These are phyloP conservation scores for Candida glucosophila DNA, from an alignment of 1,139 yeast genomes.

Conservation along the genomic window DNA sequence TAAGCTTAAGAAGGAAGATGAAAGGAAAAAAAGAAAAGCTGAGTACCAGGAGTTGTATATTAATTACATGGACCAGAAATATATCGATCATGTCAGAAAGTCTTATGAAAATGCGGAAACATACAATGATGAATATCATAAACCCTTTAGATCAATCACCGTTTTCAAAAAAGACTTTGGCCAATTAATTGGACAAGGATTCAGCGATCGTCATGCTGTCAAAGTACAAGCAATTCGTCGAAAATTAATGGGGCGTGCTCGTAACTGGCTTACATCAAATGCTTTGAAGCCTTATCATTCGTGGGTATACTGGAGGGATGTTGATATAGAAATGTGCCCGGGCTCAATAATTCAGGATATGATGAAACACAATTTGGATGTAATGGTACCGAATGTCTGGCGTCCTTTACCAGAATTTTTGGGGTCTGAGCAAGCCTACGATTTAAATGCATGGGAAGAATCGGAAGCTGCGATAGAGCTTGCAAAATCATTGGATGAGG, in stretches of 20 bases:
- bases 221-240: conserved; percentile 85
- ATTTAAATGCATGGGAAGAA: conserved; percentile 84
- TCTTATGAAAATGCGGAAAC: conserved; percentile 54
- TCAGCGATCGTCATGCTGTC: conserved; percentile 81
- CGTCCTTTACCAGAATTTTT: conserved; percentile 72
- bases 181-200: conserved; percentile 78
- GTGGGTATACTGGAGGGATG: conserved; percentile 95
- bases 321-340: conserved; percentile 78
- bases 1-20: conserved; percentile 35
- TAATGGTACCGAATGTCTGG: conserved; percentile 88
- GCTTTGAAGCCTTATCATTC: conserved; percentile 81
- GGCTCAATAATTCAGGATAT: conserved; percentile 70
- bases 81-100: conserved; percentile 45
- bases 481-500: conserved; percentile 62
- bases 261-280: conserved; percentile 76
- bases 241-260: conserved; percentile 82
- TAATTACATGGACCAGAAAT: conserved; percentile 61
- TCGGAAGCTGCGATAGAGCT: conserved; percentile 61
- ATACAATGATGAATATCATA: conserved; percentile 50
- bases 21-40: conserved; percentile 13
- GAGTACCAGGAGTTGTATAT: conserved; percentile 59
- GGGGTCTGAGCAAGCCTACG: conserved; percentile 77
- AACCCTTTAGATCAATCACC: conserved; percentile 70
- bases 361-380: conserved; percentile 68
- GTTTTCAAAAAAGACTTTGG: conserved; percentile 82